phyloP scores from a whole-genome alignment of 2,329 filamentous ascomycete genomes.

The Cladosporium sp. region DNA sequence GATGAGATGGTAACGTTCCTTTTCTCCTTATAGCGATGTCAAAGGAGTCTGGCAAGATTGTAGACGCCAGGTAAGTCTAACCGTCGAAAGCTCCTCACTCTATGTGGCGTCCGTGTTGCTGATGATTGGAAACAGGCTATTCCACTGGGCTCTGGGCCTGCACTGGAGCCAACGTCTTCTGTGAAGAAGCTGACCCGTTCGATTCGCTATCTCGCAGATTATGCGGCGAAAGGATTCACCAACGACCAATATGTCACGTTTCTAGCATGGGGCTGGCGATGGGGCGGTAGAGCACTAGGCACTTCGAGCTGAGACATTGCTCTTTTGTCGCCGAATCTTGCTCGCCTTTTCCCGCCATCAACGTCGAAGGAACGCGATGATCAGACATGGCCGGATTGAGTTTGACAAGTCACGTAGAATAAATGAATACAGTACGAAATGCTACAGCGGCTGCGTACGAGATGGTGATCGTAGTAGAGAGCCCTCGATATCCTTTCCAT shows the following conservation, averaged over 20 bases:
- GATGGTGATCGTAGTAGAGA: too few relatives aligned
- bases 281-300: slow-evolving; percentile 15
- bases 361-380: too few relatives aligned
- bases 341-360: too few relatives aligned
- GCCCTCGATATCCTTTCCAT: too few relatives aligned
- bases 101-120: not conserved
- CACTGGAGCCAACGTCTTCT: slow-evolving; percentile 37
- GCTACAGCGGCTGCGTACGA: too few relatives aligned
- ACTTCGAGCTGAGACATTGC: not conserved
- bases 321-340: not conserved
- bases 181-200: slow-evolving; percentile 21
- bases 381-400: not conserved
- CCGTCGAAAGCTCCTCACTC: not conserved
- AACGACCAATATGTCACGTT: slow-evolving; percentile 32
- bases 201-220: slow-evolving; percentile 19
- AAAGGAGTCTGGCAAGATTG: slow-evolving; percentile 47
- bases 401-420: not conserved
- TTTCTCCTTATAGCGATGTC: slow-evolving; percentile 24
- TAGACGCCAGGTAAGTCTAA: slow-evolving; percentile 43
- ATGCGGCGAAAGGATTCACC: slow-evolving; percentile 25
- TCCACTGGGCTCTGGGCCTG: slow-evolving; percentile 58
- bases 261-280: slow-evolving; percentile 29
- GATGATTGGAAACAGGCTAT: slow-evolving; percentile 41
- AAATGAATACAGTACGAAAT: not conserved
- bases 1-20: slow-evolving; percentile 19